Conservation (phyloP, 139 green algal genomes). For the Chlamydomonas eustigma region DNA sequence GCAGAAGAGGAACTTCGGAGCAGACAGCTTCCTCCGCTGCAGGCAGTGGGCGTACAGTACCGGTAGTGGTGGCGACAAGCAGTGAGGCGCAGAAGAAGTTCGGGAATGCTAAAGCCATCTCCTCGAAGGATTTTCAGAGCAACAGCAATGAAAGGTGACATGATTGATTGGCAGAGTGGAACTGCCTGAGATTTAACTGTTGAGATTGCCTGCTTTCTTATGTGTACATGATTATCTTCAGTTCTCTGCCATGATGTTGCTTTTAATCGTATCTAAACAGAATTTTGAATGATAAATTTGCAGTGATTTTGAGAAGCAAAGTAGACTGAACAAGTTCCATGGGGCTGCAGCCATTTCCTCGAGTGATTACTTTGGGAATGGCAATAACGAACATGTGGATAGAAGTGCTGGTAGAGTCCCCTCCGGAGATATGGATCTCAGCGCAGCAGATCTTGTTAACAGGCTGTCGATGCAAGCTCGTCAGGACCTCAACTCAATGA, state of each 20-base stretch:
- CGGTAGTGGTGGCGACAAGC: neutral
- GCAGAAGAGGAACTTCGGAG: neutral
- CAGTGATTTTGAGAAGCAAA: slow-evolving; percentile 19
- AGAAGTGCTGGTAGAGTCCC: neutral
- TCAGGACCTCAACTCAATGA: slow-evolving; percentile 11
- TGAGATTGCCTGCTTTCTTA: neutral
- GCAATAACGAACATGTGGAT: no score
- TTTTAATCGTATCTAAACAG: no score
- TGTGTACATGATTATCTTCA: neutral
- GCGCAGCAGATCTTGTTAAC: slow-evolving; percentile 11
- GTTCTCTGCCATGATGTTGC: neutral
- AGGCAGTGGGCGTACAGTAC: neutral
- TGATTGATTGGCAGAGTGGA: neutral
- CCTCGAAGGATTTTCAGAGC: slow-evolving; percentile 59
- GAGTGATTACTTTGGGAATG: slow-evolving; percentile 67
- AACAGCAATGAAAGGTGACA: neutral
- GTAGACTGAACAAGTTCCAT: slow-evolving; percentile 42
- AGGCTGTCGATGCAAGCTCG: neutral
- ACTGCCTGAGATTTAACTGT: neutral
- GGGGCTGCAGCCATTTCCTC: slow-evolving; percentile 72
- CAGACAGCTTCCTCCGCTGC: neutral
- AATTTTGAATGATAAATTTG: no score
- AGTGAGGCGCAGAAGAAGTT: slow-evolving; percentile 67
- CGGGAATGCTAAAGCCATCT: slow-evolving; percentile 87
- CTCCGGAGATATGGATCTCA: slow-evolving; percentile 3